Conservation (phyloP, 495 filamentous ascomycete genomes). For the Beverwykella pulmonaria region DNA sequence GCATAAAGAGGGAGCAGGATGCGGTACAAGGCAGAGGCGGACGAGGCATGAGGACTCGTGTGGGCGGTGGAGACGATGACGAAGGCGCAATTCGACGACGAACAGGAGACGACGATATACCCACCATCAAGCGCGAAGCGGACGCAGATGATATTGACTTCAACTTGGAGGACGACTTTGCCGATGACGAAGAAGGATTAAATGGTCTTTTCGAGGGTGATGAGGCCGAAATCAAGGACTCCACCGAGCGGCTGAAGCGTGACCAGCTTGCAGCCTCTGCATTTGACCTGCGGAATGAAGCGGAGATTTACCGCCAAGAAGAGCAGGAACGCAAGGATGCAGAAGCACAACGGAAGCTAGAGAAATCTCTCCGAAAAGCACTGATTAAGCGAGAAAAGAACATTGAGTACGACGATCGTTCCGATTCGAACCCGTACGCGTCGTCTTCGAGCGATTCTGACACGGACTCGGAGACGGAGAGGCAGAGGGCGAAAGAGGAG, state of each 20-base stretch:
- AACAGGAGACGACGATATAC: slow-evolving; percentile 67
- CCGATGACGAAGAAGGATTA: slow-evolving; percentile 79
- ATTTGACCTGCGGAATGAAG: slow-evolving; percentile 64
- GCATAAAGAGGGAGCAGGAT: slow-evolving; percentile 26
- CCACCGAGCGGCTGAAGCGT: slow-evolving; percentile 79
- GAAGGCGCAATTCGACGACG: slow-evolving; percentile 57
- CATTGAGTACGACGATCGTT: slow-evolving; percentile 71
- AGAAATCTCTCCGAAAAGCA: slow-evolving; percentile 71
- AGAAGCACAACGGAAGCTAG: slow-evolving; percentile 67
- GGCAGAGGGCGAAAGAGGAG: slow-evolving; percentile 58
- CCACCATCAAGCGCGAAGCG: slow-evolving; percentile 57
- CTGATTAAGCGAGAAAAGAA: slow-evolving; percentile 84
- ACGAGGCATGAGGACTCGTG: slow-evolving; percentile 23
- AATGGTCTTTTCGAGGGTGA: slow-evolving; percentile 74
- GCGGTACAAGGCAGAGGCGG: neutral
- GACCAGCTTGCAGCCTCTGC: slow-evolving; percentile 86
- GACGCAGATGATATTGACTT: slow-evolving; percentile 55
- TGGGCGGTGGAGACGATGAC: slow-evolving; percentile 33
- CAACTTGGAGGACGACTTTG: slow-evolving; percentile 56
- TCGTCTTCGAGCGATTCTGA: slow-evolving; percentile 37
- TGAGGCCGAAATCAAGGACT: slow-evolving; percentile 86
- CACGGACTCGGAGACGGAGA: slow-evolving; percentile 36
- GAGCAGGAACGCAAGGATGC: slow-evolving; percentile 82
- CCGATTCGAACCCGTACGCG: slow-evolving; percentile 76
- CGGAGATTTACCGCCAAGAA: slow-evolving; percentile 65